These are phyloP conservation scores for Staphylotrichum longicolle DNA, from an alignment of 495 filamentous ascomycete species.

Conservation along the genomic window DNA sequence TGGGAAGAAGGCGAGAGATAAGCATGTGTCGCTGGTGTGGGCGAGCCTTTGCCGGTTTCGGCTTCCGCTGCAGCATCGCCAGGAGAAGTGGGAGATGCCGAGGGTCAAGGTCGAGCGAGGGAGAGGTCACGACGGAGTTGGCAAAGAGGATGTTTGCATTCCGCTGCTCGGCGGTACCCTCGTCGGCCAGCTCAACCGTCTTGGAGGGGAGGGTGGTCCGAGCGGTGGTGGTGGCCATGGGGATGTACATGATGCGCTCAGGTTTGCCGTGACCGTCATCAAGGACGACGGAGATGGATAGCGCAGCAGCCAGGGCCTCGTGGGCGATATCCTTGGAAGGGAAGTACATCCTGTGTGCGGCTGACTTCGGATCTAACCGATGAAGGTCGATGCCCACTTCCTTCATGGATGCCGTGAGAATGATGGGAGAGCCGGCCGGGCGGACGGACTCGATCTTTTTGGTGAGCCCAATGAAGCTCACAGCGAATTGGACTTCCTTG, in stretches of 20 bases:
- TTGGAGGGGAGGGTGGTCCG: slow-evolving; percentile 95
- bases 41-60: slow-evolving; percentile 50
- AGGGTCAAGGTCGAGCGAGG: slow-evolving; percentile 92
- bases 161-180: slow-evolving; percentile 73
- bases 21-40: slow-evolving; percentile 57
- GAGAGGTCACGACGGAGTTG: slow-evolving; percentile 93
- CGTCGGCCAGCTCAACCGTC: slow-evolving; percentile 75
- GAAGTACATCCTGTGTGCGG: slow-evolving; percentile 99
- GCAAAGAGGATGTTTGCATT: slow-evolving; percentile 97
- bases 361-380: slow-evolving; percentile 87
- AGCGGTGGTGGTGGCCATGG: slow-evolving; percentile 95
- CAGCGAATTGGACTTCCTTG: slow-evolving; percentile 92
- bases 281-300: slow-evolving; percentile 86
- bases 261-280: slow-evolving; percentile 82
- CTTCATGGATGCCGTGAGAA: slow-evolving; percentile 87
- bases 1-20: slow-evolving; percentile 88
- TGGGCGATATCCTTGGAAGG: slow-evolving; percentile 89
- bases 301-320: slow-evolving; percentile 87
- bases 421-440: slow-evolving; percentile 63
- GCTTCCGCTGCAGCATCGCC: slow-evolving; percentile 63
- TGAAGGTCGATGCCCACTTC: slow-evolving; percentile 93
- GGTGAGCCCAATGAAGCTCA: slow-evolving; percentile 87
- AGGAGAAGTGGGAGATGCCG: slow-evolving; percentile 84
- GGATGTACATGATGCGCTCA: slow-evolving; percentile 86
- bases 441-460: slow-evolving; percentile 67